These are phyloP conservation scores for Clathrospora elynae DNA, from an alignment of 2,329 filamentous ascomycete species.

Conservation along the genomic window DNA sequence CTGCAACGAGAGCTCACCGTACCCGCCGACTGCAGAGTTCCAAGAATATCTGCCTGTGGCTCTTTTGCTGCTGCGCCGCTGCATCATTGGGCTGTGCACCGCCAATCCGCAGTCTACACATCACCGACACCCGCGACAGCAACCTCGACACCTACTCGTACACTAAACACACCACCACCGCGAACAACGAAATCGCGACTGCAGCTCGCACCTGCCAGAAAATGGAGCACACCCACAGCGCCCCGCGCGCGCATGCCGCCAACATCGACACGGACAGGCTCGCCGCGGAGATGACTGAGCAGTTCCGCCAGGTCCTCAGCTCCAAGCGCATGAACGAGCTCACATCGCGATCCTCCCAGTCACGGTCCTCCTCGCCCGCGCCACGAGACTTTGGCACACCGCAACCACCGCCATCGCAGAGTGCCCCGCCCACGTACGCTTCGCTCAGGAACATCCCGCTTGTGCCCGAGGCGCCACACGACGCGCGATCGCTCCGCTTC, in stretches of 20 bases:
- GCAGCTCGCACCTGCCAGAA: conserved; percentile 26
- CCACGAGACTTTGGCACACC: conserved; percentile 54
- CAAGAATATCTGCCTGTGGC: conserved; percentile 19
- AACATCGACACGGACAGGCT: conserved; percentile 39
- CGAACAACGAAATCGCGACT: conserved; percentile 19
- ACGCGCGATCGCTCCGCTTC: conserved; percentile 56
- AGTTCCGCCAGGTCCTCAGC: conserved; percentile 85
- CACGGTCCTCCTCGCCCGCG: conserved; percentile 64
- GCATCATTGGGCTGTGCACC: conserved; percentile 31
- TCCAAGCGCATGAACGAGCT: conserved; percentile 87
- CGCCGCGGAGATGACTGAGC: conserved; percentile 77
- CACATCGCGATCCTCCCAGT: conserved; percentile 62
- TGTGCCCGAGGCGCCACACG: conserved; percentile 72
- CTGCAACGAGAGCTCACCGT: conserved; percentile 9
- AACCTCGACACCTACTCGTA: conserved; percentile 13
- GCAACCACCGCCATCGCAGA: conserved; percentile 40
- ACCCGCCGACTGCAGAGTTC: conserved; percentile 7
- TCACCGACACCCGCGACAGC: conserved; percentile 15
- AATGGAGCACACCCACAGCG: conserved; percentile 45
- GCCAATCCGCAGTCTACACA: conserved; percentile 22
- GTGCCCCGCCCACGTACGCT: conserved; percentile 63
- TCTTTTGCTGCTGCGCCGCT: conserved; percentile 25
- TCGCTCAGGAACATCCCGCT: conserved; percentile 69
- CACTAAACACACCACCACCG: conserved; percentile 9
- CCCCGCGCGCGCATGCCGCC: conserved; percentile 32